Evolutionary conservation across 768 basidiomycete species (phyloP).

Genomic region (Serendipita vermifera): DNA sequence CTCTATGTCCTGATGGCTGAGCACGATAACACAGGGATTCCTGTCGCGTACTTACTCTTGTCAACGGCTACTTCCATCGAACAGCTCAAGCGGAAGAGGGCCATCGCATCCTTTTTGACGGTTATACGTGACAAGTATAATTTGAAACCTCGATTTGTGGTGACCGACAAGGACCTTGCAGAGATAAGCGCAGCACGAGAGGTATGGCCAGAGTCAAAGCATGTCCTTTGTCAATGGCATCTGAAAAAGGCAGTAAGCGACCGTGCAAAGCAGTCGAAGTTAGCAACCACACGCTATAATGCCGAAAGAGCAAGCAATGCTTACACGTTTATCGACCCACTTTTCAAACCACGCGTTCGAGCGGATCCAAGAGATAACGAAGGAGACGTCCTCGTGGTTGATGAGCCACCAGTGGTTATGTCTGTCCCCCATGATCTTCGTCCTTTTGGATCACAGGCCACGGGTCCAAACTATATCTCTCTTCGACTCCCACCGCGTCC

Average conservation of each 20-base stretch:
- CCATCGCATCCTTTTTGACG: not conserved
- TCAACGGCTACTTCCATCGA: not conserved
- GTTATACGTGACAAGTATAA: not conserved
- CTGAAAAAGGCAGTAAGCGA: not conserved
- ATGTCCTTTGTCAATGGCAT: conserved; percentile 7
- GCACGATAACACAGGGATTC: not conserved
- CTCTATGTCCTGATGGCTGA: not conserved
- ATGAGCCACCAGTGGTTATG: not conserved
- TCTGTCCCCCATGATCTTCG: not conserved
- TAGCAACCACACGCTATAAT: not conserved
- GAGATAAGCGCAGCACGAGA: not conserved
- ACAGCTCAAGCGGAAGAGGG: not conserved
- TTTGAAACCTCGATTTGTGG: not conserved
- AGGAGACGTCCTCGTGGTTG: not conserved
- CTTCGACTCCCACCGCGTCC: not conserved
- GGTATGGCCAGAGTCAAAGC: not conserved
- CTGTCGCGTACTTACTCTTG: not conserved
- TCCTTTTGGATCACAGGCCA: not conserved
- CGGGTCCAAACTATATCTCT: not conserved
- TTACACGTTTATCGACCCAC: not conserved
- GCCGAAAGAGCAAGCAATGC: not conserved
- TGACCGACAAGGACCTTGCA: conserved; percentile 11
- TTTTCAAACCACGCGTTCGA: not conserved
- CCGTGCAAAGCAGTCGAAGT: not conserved
- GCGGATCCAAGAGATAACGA: not conserved